Evolutionary conservation across 345 rosid species (phyloP), one percentile per base, ranked within the genome.

Genomic region (Raphanus sativus): DNA sequence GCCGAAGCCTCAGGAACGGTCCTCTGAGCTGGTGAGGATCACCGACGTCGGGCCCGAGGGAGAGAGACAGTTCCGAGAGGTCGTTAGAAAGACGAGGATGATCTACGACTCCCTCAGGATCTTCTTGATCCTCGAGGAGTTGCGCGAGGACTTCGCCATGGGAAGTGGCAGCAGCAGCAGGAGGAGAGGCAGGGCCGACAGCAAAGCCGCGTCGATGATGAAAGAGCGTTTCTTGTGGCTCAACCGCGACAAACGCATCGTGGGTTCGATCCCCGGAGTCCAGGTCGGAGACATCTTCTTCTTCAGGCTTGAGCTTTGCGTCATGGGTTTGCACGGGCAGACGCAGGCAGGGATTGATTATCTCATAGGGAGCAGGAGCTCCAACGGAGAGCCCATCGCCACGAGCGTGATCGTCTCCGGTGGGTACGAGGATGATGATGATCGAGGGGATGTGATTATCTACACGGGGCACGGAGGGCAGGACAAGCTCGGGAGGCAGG

Each of bases 381-480:
- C 95, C 4, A 91, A 85, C 54, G 88, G 97, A 1, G 91, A 94
- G 81, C 93, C 97, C 0, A 89, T 94, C 24, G 98, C 97, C 0
- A 94, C 98, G 0, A 91, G 97, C 4, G 54, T 45, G 54, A 45
- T 45, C 13, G 54, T 45, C 12, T 45, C 54, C 0, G n/a, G 54
- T 4, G 54, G 54, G 16, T 48, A 48, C 5, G 54, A 48, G 54
- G 54, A 48, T 48, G 54, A 48, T 48, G 54, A 48, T 48, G 54
- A 48, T 48, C 54, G 13, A 12, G 54, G 54, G 13, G 54, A 48
- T 13, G 54, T 48, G 42, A 76, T 94, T 52, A 79, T 90, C 0
- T 94, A 94, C 66, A 86, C 93, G 0, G 98, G 98, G 4, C 97
- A 92, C 48, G 98, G 97, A 16, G 97, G 97, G 5, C 93, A 92